Percentiles rank a stretch among this genome's conserved stretches.
These are phyloP conservation scores for Boletus pseudopeckii DNA, from an alignment of 768 basidiomycete species.

Conservation along the genomic window DNA sequence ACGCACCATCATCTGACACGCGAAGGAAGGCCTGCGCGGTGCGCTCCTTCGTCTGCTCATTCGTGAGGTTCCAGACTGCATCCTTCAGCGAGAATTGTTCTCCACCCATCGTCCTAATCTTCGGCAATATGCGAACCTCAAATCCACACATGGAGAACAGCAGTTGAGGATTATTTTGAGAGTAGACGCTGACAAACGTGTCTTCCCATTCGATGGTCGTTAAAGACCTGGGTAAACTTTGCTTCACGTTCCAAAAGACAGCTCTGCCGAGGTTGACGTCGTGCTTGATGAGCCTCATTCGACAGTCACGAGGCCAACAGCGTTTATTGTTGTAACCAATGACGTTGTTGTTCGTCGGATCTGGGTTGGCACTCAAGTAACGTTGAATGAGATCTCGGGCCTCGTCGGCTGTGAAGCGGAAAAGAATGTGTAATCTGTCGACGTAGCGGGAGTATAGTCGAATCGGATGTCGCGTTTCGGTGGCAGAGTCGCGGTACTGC, in stretches of 20 bases:
- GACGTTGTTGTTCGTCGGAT: slow-evolving; percentile 98
- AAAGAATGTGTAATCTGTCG: slow-evolving; percentile 91
- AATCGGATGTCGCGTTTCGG: slow-evolving; percentile 97
- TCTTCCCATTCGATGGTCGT: slow-evolving; percentile 99
- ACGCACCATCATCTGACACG: slow-evolving; percentile 86
- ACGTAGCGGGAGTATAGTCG: slow-evolving; percentile 96
- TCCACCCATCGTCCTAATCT: slow-evolving; percentile 91
- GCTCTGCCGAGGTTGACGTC: slow-evolving; percentile 98
- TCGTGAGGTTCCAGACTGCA: slow-evolving; percentile 94
- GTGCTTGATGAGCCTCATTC: slow-evolving; percentile 98
- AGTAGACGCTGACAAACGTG: slow-evolving; percentile 95
- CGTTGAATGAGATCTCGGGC: slow-evolving; percentile 96
- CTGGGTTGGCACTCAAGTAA: slow-evolving; percentile 95
- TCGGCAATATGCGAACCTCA: slow-evolving; percentile 95
- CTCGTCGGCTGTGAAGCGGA: slow-evolving; percentile 97
- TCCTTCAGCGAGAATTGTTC: slow-evolving; percentile 97
- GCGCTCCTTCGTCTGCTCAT: slow-evolving; percentile 95
- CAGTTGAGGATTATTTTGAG: slow-evolving; percentile 95
- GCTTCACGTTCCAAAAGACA: slow-evolving; percentile 99
- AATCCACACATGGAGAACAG: slow-evolving; percentile 99
- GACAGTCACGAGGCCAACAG: slow-evolving; percentile 98
- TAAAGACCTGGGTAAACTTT: slow-evolving; percentile 89
- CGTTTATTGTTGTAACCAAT: slow-evolving; percentile 99
- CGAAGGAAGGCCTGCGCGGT: slow-evolving; percentile 98
- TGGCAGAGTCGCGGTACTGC: slow-evolving; percentile 92